Percentiles rank a stretch among this genome's conserved stretches.
Conservation (phyloP, 2,329 filamentous ascomycete species). For the Sodiomyces alkalinus region DNA sequence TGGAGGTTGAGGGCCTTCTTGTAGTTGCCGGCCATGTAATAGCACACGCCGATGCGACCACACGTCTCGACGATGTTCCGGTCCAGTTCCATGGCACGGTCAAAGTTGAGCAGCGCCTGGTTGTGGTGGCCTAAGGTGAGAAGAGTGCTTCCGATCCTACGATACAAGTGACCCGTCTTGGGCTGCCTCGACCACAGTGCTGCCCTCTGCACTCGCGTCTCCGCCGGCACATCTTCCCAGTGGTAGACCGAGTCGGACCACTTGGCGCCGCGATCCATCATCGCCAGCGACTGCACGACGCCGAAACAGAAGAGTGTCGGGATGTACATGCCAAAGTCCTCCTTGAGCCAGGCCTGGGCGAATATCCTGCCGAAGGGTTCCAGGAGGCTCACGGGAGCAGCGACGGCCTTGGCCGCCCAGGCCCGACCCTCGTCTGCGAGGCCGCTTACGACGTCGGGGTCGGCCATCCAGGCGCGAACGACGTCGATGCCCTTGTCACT, state of each 20-base stretch:
- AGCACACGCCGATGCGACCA: conserved; percentile 25
- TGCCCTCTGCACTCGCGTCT: conserved; percentile 19
- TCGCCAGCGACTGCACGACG: conserved; percentile 25
- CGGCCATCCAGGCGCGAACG: conserved; percentile 19
- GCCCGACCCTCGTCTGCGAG: conserved; percentile 14
- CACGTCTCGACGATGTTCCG: conserved; percentile 20
- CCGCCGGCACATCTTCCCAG: conserved; percentile 20
- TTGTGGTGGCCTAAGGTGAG: conserved; percentile 19
- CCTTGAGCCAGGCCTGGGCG: conserved; percentile 21
- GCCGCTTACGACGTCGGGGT: conserved; percentile 15
- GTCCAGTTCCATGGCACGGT: conserved; percentile 20
- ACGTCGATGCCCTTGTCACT: conserved; percentile 22
- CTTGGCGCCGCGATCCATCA: conserved; percentile 20
- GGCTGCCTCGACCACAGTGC: conserved; percentile 19
- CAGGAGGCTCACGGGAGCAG: conserved; percentile 16
- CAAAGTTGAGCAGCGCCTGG: conserved; percentile 19
- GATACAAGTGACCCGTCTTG: conserved; percentile 20
- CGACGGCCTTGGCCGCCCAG: conserved; percentile 15
- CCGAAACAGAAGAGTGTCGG: conserved; percentile 26
- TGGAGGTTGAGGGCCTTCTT: conserved; percentile 19
- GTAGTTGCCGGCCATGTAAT: conserved; percentile 19
- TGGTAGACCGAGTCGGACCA: conserved; percentile 20
- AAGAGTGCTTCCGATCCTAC: conserved; percentile 24
- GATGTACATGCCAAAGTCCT: conserved; percentile 18
- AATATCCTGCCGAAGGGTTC: conserved; percentile 23